These are phyloP conservation scores for Discostella stelligeroides DNA, from an alignment of 108 stramenopile species.

Conservation along the genomic window DNA sequence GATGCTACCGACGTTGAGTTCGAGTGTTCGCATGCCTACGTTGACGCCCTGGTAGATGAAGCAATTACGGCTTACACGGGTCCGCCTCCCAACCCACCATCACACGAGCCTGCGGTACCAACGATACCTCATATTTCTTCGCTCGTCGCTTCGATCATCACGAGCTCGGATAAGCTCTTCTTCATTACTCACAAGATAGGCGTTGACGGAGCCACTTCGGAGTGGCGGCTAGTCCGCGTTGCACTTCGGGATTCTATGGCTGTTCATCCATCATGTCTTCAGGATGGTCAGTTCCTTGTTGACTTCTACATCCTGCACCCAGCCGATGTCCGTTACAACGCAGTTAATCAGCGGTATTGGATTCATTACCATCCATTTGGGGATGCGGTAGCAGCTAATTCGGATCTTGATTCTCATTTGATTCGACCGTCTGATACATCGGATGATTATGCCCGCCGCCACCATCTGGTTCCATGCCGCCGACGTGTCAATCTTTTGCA, in stretches of 20 bases:
- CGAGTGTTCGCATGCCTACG: too few relatives aligned
- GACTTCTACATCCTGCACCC: not conserved
- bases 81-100: conserved; percentile 1
- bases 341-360: too few relatives aligned
- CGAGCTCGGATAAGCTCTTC: conserved; percentile 14
- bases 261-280: too few relatives aligned
- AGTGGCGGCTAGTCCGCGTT: not conserved
- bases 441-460: too few relatives aligned
- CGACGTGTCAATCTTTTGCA: not conserved
- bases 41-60: too few relatives aligned
- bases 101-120: too few relatives aligned
- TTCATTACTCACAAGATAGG: conserved; percentile 1
- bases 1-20: too few relatives aligned
- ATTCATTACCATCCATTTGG: not conserved
- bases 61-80: too few relatives aligned
- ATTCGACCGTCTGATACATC: conserved; percentile 1
- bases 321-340: not conserved
- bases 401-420: not conserved
- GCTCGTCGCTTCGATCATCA: too few relatives aligned
- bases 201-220: too few relatives aligned
- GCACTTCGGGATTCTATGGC: not conserved
- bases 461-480: not conserved
- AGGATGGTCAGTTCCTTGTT: not conserved
- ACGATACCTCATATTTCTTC: not conserved
- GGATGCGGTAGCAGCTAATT: not conserved